phyloP scores from a whole-genome alignment of 208 protist genomes.

The Leptomonas pyrrhocoris region DNA sequence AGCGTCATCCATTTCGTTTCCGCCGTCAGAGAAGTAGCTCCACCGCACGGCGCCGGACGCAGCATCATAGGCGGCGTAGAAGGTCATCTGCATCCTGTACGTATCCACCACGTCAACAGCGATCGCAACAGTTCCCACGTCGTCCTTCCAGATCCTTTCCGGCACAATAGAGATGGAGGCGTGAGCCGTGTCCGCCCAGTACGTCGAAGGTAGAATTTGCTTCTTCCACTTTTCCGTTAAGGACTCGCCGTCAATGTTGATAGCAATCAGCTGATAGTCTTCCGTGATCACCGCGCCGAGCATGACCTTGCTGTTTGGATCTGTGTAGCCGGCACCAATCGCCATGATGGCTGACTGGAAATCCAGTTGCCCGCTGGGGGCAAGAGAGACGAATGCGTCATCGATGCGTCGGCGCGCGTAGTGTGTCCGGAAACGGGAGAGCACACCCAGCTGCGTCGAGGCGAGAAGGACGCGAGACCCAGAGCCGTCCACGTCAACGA shows the following conservation, averaged over 20 bases:
- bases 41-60: conserved; percentile 70
- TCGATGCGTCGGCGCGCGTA: conserved; percentile 47
- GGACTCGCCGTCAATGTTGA: conserved; percentile 14
- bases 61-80: conserved; percentile 81
- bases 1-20: conserved; percentile 68
- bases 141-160: conserved; percentile 73
- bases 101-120: conserved; percentile 41
- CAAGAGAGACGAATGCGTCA: conserved; percentile 51
- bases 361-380: conserved; percentile 18
- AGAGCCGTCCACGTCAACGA: conserved; percentile 58
- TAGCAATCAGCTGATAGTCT: conserved; percentile 47
- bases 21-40: conserved; percentile 73
- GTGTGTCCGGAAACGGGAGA: conserved; percentile 59
- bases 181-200: conserved; percentile 36
- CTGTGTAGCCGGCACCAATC: conserved; percentile 59
- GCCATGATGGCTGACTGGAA: conserved; percentile 53
- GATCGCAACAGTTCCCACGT: conserved; percentile 78
- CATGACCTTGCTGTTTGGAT: conserved; percentile 33
- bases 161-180: conserved; percentile 75
- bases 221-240: conserved; percentile 47
- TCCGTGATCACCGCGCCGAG: conserved; percentile 63
- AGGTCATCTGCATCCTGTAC: conserved; percentile 35
- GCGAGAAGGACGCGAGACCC: conserved; percentile 57
- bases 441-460: conserved; percentile 32
- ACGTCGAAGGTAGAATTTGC: conserved; percentile 30